Percentiles rank a stretch among this genome's conserved stretches.
Conservation (phyloP, 2,329 filamentous ascomycete genomes). For the Sclerotiophoma versabilis region DNA sequence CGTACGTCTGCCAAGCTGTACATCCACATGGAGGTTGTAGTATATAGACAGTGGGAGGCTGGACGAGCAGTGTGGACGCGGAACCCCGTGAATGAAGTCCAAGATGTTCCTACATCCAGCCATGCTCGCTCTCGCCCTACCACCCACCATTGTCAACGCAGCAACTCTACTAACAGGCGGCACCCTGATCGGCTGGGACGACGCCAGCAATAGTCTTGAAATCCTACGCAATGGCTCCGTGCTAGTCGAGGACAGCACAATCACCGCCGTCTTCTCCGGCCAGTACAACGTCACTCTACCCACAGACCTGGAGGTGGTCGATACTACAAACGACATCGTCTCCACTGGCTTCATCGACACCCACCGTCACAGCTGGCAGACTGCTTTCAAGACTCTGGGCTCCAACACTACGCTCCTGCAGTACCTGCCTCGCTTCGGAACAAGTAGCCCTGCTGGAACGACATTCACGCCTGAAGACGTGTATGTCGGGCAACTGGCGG, state of each 20-base stretch:
- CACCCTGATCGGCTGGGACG: not conserved
- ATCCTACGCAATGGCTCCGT: not conserved
- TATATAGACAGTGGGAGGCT: not conserved
- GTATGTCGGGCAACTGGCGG: slow-evolving; percentile 38
- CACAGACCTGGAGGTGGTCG: slow-evolving; percentile 47
- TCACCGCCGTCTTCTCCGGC: not conserved
- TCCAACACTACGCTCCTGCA: too few species aligned
- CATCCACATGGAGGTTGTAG: not conserved
- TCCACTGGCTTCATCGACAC: slow-evolving; percentile 65
- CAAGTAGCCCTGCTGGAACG: not conserved
- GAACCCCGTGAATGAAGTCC: not conserved
- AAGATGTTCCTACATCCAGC: not conserved
- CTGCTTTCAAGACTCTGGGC: slow-evolving; percentile 60
- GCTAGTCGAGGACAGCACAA: not conserved
- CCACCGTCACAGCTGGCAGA: slow-evolving; percentile 60
- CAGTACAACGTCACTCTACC: not conserved
- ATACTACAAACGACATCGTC: slow-evolving; percentile 59
- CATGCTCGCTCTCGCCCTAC: not conserved
- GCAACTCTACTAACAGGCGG: not conserved
- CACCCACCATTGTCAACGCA: not conserved
- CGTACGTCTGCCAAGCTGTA: not conserved
- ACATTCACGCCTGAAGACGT: slow-evolving; percentile 28
- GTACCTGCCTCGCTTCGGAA: slow-evolving; percentile 21
- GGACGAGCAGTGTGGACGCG: too few species aligned
- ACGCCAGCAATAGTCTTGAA: not conserved